Conservation (phyloP, 2,329 filamentous ascomycete genomes). For the Trichoderma koningiopsis region DNA sequence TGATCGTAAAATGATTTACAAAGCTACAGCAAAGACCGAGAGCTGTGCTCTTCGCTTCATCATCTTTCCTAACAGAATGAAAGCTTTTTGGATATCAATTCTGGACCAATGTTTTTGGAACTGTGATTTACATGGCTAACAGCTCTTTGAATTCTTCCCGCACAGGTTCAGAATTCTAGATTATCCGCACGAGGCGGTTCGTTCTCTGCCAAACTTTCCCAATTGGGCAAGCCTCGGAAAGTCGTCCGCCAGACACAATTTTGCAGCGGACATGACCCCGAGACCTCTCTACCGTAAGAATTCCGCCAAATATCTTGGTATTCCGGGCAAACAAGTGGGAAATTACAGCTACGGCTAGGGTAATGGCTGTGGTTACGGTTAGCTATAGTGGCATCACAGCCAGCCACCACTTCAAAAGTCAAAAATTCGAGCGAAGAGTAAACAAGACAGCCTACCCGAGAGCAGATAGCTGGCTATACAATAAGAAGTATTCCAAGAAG, state of each 20-base stretch:
- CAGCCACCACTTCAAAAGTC: neutral
- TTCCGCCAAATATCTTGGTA: neutral
- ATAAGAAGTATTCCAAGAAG: neutral
- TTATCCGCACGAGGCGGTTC: neutral
- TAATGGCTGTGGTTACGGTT: neutral
- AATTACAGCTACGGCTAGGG: neutral
- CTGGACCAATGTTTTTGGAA: neutral
- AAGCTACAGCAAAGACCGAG: neutral
- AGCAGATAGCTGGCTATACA: neutral
- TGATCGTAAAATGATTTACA: accelerated
- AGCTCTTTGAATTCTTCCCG: neutral
- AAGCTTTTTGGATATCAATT: no score
- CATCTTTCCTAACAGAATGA: neutral
- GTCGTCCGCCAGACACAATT: neutral
- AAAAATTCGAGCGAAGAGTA: neutral
- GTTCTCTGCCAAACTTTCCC: neutral
- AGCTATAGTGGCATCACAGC: neutral
- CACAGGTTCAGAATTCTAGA: no score
- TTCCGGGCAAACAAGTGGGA: neutral
- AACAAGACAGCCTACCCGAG: neutral
- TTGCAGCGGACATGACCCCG: neutral
- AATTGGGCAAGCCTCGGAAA: slow-evolving; percentile 11
- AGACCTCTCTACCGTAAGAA: neutral
- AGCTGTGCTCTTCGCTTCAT: neutral
- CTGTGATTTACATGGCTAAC: neutral